A percentile compares a stretch with the other conserved stretches of the same genome.
Evolutionary conservation across 306 rosid genomes (phyloP).

Genomic region (Urtica urens): DNA sequence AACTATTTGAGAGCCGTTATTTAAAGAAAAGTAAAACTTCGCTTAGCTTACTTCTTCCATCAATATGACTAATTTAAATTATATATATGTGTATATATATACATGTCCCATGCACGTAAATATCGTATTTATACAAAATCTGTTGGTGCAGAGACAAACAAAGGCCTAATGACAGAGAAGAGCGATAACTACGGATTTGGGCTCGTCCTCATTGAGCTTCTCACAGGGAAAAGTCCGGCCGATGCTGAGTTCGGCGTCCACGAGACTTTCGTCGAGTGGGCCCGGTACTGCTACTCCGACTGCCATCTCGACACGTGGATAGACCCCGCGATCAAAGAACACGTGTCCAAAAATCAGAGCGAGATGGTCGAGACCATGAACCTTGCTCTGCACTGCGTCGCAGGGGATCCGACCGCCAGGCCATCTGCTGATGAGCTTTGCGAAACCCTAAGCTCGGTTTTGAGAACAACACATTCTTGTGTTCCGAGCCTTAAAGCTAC

Average conservation of each 20-base stretch:
- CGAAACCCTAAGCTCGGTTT: constrained; percentile 37
- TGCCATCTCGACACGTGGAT: constrained; percentile 67
- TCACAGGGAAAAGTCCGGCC: constrained; percentile 62
- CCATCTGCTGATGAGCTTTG: constrained; percentile 52
- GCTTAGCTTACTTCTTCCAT: no score
- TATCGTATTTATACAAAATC: background rate
- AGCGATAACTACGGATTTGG: constrained; percentile 69
- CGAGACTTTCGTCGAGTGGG: constrained; percentile 67
- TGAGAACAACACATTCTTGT: constrained; percentile 23
- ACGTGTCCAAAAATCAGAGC: constrained; percentile 23
- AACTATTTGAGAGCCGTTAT: no score
- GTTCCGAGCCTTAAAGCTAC: constrained; percentile 21
- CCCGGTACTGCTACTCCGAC: constrained; percentile 65
- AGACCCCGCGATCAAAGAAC: constrained; percentile 39
- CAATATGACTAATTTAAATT: no score
- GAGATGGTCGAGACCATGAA: constrained; percentile 66
- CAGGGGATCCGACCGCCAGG: constrained; percentile 63
- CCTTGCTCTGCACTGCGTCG: constrained; percentile 66
- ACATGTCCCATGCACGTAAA: constrained; percentile 19
- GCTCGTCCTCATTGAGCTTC: constrained; percentile 45
- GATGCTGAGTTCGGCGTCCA: constrained; percentile 42
- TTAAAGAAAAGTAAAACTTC: no score
- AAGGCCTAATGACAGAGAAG: constrained; percentile 43
- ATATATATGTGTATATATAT: background rate
- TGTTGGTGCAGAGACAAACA: constrained; percentile 25